Evolutionary conservation across 495 filamentous ascomycete genomes (phyloP).

Genomic region (Pseudoneurospora amorphoporcata): DNA sequence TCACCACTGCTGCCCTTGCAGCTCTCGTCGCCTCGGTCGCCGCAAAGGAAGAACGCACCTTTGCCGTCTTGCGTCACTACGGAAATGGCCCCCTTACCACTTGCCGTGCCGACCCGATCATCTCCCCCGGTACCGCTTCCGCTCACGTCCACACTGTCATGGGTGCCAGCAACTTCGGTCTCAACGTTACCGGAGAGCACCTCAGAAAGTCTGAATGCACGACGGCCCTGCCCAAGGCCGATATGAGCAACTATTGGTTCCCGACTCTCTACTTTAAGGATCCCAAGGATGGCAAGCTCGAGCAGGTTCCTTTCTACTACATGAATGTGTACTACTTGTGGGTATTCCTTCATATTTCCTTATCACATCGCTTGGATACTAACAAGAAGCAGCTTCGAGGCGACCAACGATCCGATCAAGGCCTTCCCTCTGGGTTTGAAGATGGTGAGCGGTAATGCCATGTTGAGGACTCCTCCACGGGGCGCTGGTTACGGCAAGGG

Average conservation of each 20-base stretch:
- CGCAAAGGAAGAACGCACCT: constrained; percentile 28
- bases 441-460: constrained; percentile 59
- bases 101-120: constrained; percentile 55
- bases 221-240: constrained; percentile 51
- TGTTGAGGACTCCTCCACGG: constrained; percentile 30
- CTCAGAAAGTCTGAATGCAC: constrained; percentile 54
- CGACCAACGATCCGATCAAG: constrained; percentile 47
- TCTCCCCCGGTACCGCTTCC: constrained; percentile 46
- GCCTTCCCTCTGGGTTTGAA: constrained; percentile 61
- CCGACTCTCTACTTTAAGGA: constrained; percentile 55
- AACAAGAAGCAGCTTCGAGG: constrained; percentile 39
- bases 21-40: constrained; percentile 8
- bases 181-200: constrained; percentile 47
- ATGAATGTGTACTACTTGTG: constrained; percentile 66
- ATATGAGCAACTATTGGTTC: constrained; percentile 73
- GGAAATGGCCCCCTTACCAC: constrained; percentile 39
- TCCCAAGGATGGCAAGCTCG: constrained; percentile 52
- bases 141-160: constrained; percentile 58
- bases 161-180: constrained; percentile 60
- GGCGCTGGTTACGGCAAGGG: constrained; percentile 18
- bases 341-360: constrained; percentile 3
- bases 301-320: constrained; percentile 49
- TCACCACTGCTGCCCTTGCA: constrained; percentile 17
- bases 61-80: constrained; percentile 36
- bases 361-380: neutral